Evolutionary conservation across 805 yeast species (phyloP).

Genomic region (Suhomyces canberraensis): DNA sequence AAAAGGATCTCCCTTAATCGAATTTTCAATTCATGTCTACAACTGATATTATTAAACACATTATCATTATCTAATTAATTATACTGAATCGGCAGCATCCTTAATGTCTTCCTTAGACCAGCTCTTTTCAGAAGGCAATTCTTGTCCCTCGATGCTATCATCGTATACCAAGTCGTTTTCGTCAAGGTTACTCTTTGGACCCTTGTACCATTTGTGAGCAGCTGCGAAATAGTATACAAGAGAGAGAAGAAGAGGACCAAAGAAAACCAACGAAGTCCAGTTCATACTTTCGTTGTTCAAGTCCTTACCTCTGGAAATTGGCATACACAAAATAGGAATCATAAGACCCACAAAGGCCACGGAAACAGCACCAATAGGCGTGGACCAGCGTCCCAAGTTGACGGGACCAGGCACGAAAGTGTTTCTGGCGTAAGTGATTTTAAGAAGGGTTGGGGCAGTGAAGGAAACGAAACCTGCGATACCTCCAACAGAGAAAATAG

Average conservation of each 20-base stretch:
- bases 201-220: conserved; percentile 59
- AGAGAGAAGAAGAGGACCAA: conserved; percentile 56
- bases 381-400: conserved; percentile 53
- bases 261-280: conserved; percentile 62
- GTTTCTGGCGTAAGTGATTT: conserved; percentile 51
- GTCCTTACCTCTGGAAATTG: conserved; percentile 34
- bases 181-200: conserved; percentile 56
- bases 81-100: neutral
- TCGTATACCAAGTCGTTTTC: conserved; percentile 27
- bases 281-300: conserved; percentile 42
- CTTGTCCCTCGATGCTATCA: conserved; percentile 10
- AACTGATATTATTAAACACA: too few species aligned
- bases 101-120: neutral
- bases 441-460: conserved; percentile 58
- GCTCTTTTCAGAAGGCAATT: neutral
- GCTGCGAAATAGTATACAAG: conserved; percentile 47
- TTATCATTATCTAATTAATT: neutral
- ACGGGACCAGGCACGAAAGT: conserved; percentile 64
- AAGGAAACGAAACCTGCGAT: conserved; percentile 67
- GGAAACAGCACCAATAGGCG: conserved; percentile 48
- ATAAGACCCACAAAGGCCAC: conserved; percentile 49
- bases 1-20: too few species aligned
- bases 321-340: conserved; percentile 63
- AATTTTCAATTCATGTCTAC: too few species aligned
- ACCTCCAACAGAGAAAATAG: conserved; percentile 72